phyloP scores from a whole-genome alignment of 306 rosid genomes.

The Quercus ilex region DNA sequence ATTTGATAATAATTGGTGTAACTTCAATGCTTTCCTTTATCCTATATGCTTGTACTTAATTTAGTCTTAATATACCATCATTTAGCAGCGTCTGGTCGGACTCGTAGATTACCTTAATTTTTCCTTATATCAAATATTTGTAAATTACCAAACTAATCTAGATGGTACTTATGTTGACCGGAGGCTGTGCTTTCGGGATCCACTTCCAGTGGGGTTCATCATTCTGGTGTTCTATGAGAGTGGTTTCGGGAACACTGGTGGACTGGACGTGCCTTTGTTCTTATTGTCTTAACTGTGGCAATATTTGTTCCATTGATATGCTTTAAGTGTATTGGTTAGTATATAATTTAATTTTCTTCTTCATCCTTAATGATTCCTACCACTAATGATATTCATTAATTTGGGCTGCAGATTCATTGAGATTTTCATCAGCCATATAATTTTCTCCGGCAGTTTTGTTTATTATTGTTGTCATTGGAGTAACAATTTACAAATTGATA shows the following conservation, averaged over 20 bases:
- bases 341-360: no score
- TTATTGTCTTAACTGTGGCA: slow-evolving; percentile 21
- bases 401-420: slow-evolving; percentile 36
- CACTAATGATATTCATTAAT: background rate
- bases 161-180: background rate
- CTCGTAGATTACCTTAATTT: no score
- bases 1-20: slow-evolving; percentile 45
- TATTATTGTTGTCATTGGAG: slow-evolving; percentile 32
- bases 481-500: slow-evolving; percentile 26
- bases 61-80: no score
- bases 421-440: slow-evolving; percentile 34
- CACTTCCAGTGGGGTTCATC: slow-evolving; percentile 29
- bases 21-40: background rate
- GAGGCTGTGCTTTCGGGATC: slow-evolving; percentile 46
- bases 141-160: no score
- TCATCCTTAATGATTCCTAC: no score
- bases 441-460: slow-evolving; percentile 40
- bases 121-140: no score
- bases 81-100: no score
- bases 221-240: slow-evolving; percentile 37
- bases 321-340: slow-evolving; percentile 38
- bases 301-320: slow-evolving; percentile 33
- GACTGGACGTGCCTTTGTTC: slow-evolving; percentile 38
- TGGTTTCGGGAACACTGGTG: slow-evolving; percentile 52
- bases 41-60: background rate